These are phyloP conservation scores for Macadamia tetraphylla DNA, from an alignment of 164 flowering plant species.

Conservation along the genomic window DNA sequence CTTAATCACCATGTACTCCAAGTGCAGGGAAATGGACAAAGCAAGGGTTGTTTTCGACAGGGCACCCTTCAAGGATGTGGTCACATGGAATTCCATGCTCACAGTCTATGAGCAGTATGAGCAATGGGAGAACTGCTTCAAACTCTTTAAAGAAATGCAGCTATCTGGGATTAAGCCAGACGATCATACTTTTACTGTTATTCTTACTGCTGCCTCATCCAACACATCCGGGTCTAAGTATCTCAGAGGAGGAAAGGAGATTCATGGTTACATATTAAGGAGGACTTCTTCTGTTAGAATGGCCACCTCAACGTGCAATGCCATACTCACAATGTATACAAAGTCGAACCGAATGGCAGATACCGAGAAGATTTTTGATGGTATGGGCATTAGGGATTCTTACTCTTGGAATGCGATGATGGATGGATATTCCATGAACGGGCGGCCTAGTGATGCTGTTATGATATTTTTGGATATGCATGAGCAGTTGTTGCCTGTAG, in stretches of 20 bases:
- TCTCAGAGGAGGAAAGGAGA: slow-evolving; percentile 15
- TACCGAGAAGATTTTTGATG: slow-evolving; percentile 24
- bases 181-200: slow-evolving; percentile 22
- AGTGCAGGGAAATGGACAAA: slow-evolving; percentile 19
- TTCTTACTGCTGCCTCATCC: slow-evolving; percentile 21
- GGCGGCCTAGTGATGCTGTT: slow-evolving; percentile 8
- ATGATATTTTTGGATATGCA: slow-evolving; percentile 21
- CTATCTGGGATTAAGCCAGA: slow-evolving; percentile 24
- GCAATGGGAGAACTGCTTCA: slow-evolving; percentile 17
- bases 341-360: slow-evolving; percentile 14
- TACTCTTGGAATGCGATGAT: slow-evolving; percentile 36
- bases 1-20: slow-evolving; percentile 33
- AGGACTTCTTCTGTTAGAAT: not conserved
- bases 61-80: slow-evolving; percentile 16
- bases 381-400: slow-evolving; percentile 20
- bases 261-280: slow-evolving; percentile 32
- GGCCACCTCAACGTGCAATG: slow-evolving; percentile 17
- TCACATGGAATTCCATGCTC: slow-evolving; percentile 36
- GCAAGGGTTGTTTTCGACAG: slow-evolving; percentile 22
- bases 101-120: slow-evolving; percentile 27
- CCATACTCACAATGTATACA: slow-evolving; percentile 28
- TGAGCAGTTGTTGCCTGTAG: slow-evolving; percentile 13
- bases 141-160: slow-evolving; percentile 21
- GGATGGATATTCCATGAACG: slow-evolving; percentile 33
- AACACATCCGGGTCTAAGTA: slow-evolving; percentile 7